Evolutionary conservation across 2,329 filamentous ascomycete species (phyloP), one percentile per base, ranked within the genome.

Genomic region (Xylaria sp.): DNA sequence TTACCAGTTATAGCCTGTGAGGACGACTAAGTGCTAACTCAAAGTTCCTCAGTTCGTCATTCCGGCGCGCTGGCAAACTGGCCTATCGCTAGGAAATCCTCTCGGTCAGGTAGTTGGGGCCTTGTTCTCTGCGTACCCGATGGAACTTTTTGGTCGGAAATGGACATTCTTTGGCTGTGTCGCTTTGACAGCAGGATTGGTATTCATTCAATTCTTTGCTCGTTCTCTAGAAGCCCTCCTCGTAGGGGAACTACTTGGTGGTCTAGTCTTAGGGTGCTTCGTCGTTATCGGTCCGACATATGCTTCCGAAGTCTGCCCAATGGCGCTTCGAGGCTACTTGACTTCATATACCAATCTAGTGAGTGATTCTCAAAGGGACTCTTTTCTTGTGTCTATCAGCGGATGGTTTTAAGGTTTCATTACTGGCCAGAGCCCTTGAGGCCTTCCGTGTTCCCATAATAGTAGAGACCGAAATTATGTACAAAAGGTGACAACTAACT

Each of bases 181-280:
- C 28, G 65, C 77, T 10, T 74, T 84, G 67, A 86, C 85, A 2
- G 82, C 83, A 13, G 82, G 79, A 1, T 84, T 89, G 48, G 84
- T 90, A 66, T 90, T 89, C 75, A 84, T 90, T 64, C 87, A 89
- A 71, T 89, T 90, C 80, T 90, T 89, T 72, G 87, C 87, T 13
- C 83, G 84, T 2, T 86, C 84, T 0, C 81, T 89, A 13, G 74
- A 82, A 7, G 84, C 86, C 13, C 80, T 90, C 2, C 83, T 89
- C n/a, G 86, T 86, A 2, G 87, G 88, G 33, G 87, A 90, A 80
- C 80, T 91, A 2, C 80, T 91, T 0, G 85, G 86, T 28, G 89
- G 89, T 1, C 80, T 90, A 6, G 85, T 90, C 0, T 81, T 88
- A n/a, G 88, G 88, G 2, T 87, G 85, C 62, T 90, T 88, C 74